Evolutionary conservation across 2,329 filamentous ascomycete species (phyloP).

Genomic region (Niveomyces coronatus): DNA sequence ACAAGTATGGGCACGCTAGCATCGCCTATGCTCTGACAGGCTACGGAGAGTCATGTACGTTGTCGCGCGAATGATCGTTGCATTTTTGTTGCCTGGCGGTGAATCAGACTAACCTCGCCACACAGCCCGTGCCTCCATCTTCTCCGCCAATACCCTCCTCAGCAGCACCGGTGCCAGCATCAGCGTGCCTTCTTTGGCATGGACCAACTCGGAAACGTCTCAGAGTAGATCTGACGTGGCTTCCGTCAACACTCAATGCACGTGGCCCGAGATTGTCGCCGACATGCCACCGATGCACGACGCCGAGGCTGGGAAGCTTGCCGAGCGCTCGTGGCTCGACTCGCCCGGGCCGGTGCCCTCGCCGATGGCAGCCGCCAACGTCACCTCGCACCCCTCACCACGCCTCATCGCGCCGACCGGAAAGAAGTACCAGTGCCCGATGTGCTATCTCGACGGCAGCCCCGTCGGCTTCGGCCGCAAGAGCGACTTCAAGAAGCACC

Average conservation of each 20-base stretch:
- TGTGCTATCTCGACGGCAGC: slow-evolving; percentile 36
- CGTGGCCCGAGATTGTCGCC: slow-evolving; percentile 24
- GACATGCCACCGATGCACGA: slow-evolving; percentile 26
- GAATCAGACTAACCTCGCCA: slow-evolving; percentile 1
- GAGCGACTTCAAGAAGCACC: slow-evolving; percentile 38
- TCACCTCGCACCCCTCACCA: slow-evolving; percentile 26
- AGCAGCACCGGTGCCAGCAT: slow-evolving; percentile 21
- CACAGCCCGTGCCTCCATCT: slow-evolving; percentile 29
- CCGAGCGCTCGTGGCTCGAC: slow-evolving; percentile 29
- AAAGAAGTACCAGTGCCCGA: slow-evolving; percentile 34
- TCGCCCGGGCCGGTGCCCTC: slow-evolving; percentile 27
- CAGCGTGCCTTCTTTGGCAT: slow-evolving; percentile 30
- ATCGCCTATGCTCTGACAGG: slow-evolving; percentile 27
- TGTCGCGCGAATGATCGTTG: too few species aligned
- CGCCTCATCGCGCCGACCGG: slow-evolving; percentile 26
- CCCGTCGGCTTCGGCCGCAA: slow-evolving; percentile 35
- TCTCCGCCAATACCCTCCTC: slow-evolving; percentile 30
- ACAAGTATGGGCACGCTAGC: slow-evolving; percentile 28
- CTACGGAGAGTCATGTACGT: slow-evolving; percentile 28
- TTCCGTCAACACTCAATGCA: slow-evolving; percentile 29
- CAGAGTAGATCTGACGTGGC: slow-evolving; percentile 28
- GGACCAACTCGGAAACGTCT: slow-evolving; percentile 31
- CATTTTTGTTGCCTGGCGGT: not conserved
- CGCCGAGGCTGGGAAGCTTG: slow-evolving; percentile 23
- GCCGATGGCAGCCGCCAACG: slow-evolving; percentile 20